Conservation (phyloP, 83 land plant genomes). For the Thuja plicata region DNA sequence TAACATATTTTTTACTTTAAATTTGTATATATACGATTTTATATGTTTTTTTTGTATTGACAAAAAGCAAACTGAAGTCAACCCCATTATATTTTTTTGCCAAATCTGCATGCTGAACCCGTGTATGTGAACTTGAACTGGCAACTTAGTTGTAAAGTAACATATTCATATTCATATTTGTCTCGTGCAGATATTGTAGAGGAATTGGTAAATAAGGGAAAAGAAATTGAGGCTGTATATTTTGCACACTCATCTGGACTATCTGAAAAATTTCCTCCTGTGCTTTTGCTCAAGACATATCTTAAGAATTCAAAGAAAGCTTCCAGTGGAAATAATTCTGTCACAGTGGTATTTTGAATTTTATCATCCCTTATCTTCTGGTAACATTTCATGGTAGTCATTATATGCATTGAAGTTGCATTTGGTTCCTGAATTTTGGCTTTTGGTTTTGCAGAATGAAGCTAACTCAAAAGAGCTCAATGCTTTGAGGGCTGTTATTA, state of each 20-base stretch:
- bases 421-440: slow-evolving; percentile 9
- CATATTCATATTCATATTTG: not conserved
- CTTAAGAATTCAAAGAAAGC: slow-evolving; percentile 65
- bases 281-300: slow-evolving; percentile 58
- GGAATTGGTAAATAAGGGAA: slow-evolving; percentile 55
- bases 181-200: slow-evolving; percentile 60
- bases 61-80: no score
- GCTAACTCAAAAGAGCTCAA: slow-evolving; percentile 67
- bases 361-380: not conserved
- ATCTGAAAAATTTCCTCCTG: slow-evolving; percentile 60
- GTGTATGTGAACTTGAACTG: no score
- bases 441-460: slow-evolving; percentile 42
- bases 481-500: slow-evolving; percentile 71
- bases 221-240: slow-evolving; percentile 81
- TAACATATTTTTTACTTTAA: no score
- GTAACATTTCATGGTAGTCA: not conserved
- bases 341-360: slow-evolving; percentile 41
- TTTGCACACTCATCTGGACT: slow-evolving; percentile 76
- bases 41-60: no score
- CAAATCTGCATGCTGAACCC: no score
- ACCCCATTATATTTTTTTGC: no score
- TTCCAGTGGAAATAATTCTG: slow-evolving; percentile 46
- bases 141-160: not conserved
- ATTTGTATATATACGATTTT: no score
- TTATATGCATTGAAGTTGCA: not conserved